Conservation (phyloP, 129 eudicot species). For the Lactuca saligna region DNA sequence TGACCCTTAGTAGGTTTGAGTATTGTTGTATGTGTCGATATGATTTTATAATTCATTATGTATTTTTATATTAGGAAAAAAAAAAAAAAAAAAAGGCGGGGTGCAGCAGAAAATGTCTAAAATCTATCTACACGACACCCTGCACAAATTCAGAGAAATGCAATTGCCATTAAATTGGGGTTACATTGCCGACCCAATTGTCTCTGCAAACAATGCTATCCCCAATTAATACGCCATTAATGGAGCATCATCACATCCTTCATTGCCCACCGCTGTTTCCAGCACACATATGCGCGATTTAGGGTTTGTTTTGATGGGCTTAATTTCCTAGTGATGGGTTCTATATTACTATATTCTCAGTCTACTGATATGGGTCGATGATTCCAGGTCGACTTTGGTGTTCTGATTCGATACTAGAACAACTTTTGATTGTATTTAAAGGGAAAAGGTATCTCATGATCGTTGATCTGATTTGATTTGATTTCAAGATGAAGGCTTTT, state of each 20-base stretch:
- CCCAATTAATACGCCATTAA: slow-evolving; percentile 17
- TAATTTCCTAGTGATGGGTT: slow-evolving; percentile 10
- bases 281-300: slow-evolving; percentile 12
- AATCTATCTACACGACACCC: not conserved
- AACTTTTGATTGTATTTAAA: slow-evolving; percentile 8
- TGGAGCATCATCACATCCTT: not conserved
- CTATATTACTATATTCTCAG: not conserved
- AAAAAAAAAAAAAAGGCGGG: too few species aligned
- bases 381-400: slow-evolving; percentile 29
- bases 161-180: slow-evolving; percentile 18
- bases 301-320: not conserved
- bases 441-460: not conserved
- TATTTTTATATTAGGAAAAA: too few species aligned
- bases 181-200: not conserved
- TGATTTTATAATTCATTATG: too few species aligned
- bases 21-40: too few species aligned
- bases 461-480: not conserved
- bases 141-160: not conserved
- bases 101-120: not conserved
- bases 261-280: slow-evolving; percentile 20
- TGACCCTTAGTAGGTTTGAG: too few species aligned
- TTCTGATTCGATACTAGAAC: slow-evolving; percentile 3
- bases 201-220: slow-evolving; percentile 14
- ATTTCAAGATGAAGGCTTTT: slow-evolving; percentile 57
- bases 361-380: slow-evolving; percentile 8